A percentile compares a stretch with the other conserved stretches of the same genome.
These are phyloP conservation scores for Mortierella sp. DNA, from an alignment of 371 early-diverging fungal species.

Conservation along the genomic window DNA sequence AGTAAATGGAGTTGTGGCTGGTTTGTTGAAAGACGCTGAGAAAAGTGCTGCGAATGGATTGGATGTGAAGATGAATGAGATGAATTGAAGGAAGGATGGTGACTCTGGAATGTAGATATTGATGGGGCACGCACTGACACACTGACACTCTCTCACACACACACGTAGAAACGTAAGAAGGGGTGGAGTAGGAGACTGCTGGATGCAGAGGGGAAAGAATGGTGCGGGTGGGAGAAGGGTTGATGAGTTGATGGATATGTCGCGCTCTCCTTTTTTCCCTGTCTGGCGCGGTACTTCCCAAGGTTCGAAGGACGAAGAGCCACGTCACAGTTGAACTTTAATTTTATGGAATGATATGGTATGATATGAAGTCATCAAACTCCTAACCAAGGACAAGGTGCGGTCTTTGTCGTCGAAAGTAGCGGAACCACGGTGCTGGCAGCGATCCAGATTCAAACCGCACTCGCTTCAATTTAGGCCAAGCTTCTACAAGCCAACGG, in stretches of 20 bases:
- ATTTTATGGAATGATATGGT: not conserved
- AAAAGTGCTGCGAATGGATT: too few relatives aligned
- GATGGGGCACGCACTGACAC: not conserved
- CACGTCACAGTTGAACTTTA: slow-evolving; percentile 17
- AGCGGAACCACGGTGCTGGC: slow-evolving; percentile 45
- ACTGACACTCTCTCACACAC: too few relatives aligned
- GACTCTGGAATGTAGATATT: not conserved
- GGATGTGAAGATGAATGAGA: slow-evolving; percentile 1
- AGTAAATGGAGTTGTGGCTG: not conserved
- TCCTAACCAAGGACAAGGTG: slow-evolving; percentile 36
- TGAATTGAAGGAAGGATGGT: not conserved
- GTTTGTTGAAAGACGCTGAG: too few relatives aligned
- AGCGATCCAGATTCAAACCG: slow-evolving; percentile 32
- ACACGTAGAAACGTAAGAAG: not conserved
- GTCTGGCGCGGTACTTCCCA: not conserved
- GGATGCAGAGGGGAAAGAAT: slow-evolving; percentile 9
- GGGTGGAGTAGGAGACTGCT: not conserved
- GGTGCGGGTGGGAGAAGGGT: slow-evolving; percentile 1
- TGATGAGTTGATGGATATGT: slow-evolving; percentile 3
- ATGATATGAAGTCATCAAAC: too few relatives aligned
- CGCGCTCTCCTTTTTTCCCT: slow-evolving; percentile 14
- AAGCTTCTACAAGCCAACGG: slow-evolving; percentile 50
- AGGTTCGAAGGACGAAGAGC: not conserved
- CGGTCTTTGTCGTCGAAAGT: slow-evolving; percentile 43
- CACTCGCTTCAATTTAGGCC: slow-evolving; percentile 53